phyloP scores from a whole-genome alignment of 768 basidiomycete genomes.

The Thelephora aurantiotincta region DNA sequence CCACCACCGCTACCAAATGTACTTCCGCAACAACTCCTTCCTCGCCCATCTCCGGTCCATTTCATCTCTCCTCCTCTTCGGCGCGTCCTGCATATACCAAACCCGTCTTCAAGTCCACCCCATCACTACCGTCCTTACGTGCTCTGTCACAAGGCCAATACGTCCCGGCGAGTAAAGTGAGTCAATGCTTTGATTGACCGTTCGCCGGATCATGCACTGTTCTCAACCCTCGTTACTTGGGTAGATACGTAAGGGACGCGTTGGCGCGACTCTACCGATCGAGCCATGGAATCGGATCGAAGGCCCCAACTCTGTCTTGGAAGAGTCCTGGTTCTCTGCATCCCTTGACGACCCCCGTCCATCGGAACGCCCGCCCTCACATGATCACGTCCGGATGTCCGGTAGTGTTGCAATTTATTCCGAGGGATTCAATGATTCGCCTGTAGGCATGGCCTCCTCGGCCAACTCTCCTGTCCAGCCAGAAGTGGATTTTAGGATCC shows the following conservation, averaged over 20 bases:
- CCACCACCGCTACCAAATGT: constrained; percentile 10
- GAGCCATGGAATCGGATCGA: constrained; percentile 22
- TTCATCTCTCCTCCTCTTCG: constrained; percentile 21
- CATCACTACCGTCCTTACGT: constrained; percentile 28
- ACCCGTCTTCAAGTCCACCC: constrained; percentile 25
- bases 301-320: background rate
- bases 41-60: constrained; percentile 8
- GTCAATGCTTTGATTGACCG: constrained; percentile 1
- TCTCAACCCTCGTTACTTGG: background rate
- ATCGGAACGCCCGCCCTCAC: too few relatives aligned
- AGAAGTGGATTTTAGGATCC: background rate
- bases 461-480: background rate
- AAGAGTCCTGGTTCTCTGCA: constrained; percentile 2
- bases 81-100: constrained; percentile 25
- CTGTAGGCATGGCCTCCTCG: background rate
- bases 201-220: constrained; percentile 3
- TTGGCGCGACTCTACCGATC: constrained; percentile 27
- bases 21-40: constrained; percentile 5
- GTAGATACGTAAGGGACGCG: constrained; percentile 27
- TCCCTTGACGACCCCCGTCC: background rate
- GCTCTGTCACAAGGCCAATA: constrained; percentile 23
- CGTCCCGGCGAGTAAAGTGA: constrained; percentile 24
- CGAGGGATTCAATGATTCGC: background rate
- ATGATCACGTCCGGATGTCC: too few relatives aligned
- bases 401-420: constrained; percentile 8